Base-by-base conservation (phyloP, 176 grass and related monocot genomes). In the Oryza australiensis region DNA sequence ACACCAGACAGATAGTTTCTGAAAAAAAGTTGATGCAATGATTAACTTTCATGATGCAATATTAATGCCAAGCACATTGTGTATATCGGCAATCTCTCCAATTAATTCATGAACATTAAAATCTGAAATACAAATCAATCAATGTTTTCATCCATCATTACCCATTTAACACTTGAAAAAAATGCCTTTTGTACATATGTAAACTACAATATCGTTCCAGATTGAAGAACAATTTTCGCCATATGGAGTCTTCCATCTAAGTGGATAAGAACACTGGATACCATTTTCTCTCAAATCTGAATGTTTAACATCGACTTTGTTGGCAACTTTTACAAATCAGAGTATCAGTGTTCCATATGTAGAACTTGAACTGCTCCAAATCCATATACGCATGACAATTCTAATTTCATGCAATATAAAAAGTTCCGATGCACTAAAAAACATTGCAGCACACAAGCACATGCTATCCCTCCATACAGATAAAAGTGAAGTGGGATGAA, bases 61-160 rank as follows among this genome's bases (percentile, higher is more conserved):
- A 15, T 27, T 74, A 30, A 4, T 55, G 12, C 29, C 46, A 53
- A 22, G 41, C 45, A 74, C 15, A 53, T 20, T 74, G 26, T 7
- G 70, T 27, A 26, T 24, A 73, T 72, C 23, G 11, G 12, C 2
- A 43, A 26, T 72, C n/a, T 22, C n/a, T 73, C 41, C 70, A 18
- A 73, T 73, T 73, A 73, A 29, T 45, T 24, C 40, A 72, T 43
- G 26, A 5, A 27, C 70, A 48, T 59, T 23, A 23, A 59, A 59
- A 53, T 53, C 13, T 72, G 69, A 46, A 26, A n/a, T 26, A 72
- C 66, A 38, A 68, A 68, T 70, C 26, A 74, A 74, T 4, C 45
- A 53, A 74, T 22, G 2, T 74, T 4, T 74, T 18, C 28, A 51
- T 53, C 3, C 33, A 26, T 33, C 40, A 74, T 46, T 2, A 27